Base-by-base conservation (phyloP, 306 rosid genomes). In the Lathyrus sativus region DNA sequence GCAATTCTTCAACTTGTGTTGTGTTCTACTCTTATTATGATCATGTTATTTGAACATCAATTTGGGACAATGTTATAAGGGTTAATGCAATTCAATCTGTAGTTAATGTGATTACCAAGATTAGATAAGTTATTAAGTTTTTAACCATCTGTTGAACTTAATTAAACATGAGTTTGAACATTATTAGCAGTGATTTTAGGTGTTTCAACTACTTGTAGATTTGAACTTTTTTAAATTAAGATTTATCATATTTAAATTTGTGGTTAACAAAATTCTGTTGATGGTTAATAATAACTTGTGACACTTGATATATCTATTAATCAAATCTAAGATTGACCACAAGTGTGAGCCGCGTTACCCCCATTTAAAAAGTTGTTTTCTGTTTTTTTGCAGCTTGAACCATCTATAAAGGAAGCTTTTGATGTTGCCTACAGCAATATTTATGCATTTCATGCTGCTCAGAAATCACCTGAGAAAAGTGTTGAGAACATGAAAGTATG, bases 401-500 rank as follows among this genome's bases (percentile, higher is more conserved):
- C 85, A 57, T 44, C 78, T 67, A 3, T 88, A 44, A 81, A 62
- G 84, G 96, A 90, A 82, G 99, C 99, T 42, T 93, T 93, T 61
- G 99, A 93, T 28, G 84, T 88, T 22, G 96, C 97, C 45, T 90
- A 88, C 74, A 83, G 88, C 82, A 93, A 93, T 66, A 93, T 93
- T 71, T 85, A 84, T 75, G 99, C 99, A 15, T 90, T 93, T 79
- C 99, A 90, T 85, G 84, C 81, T 72, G 89, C 90, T 73, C 99
- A 93, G 81, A 90, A 88, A 82, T 84, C 92, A 28, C 79, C 76
- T 26, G 95, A 88, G 70, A 84, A 42, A 79, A 82, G 74, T 81
- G 85, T 93, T 33, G 96, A 93, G 83, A 88, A 93, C 82, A 93
- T 93, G 99, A 86, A 86, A 76, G 99, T 87, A 84, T 72, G 90